These are phyloP conservation scores for Candida verbasci DNA, from an alignment of 805 yeast species.

Conservation along the genomic window DNA sequence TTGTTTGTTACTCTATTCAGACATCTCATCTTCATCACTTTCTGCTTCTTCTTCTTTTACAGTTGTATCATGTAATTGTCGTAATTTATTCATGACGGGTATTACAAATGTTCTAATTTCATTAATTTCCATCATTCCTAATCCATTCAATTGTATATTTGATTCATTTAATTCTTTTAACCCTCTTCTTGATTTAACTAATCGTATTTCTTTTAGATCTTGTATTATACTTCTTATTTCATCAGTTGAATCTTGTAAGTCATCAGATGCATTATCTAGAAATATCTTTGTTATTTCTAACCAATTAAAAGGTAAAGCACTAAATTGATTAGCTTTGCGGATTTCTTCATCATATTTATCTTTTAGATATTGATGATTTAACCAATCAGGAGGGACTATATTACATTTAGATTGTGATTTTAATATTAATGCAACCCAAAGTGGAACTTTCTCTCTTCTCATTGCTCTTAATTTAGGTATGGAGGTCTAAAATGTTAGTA, in stretches of 20 bases:
- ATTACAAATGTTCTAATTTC: slow-evolving; percentile 80
- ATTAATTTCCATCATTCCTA: slow-evolving; percentile 81
- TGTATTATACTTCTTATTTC: slow-evolving; percentile 67
- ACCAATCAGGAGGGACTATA: slow-evolving; percentile 84
- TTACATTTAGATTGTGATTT: slow-evolving; percentile 84
- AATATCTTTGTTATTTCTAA: slow-evolving; percentile 71
- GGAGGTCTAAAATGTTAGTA: slow-evolving; percentile 31
- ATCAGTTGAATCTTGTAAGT: slow-evolving; percentile 68
- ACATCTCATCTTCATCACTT: slow-evolving; percentile 3
- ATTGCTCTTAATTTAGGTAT: slow-evolving; percentile 62
- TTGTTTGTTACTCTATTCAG: slow-evolving; percentile 1
- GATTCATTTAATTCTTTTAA: slow-evolving; percentile 72
- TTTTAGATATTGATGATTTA: slow-evolving; percentile 50
- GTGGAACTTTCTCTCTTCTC: slow-evolving; percentile 65
- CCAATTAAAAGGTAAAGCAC: slow-evolving; percentile 85
- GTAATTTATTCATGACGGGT: slow-evolving; percentile 74
- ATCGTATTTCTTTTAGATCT: slow-evolving; percentile 79
- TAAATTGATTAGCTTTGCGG: slow-evolving; percentile 52
- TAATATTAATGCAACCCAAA: slow-evolving; percentile 84
- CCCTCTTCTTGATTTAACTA: slow-evolving; percentile 78
- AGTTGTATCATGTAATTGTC: slow-evolving; percentile 46
- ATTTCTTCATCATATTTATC: slow-evolving; percentile 65
- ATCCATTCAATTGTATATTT: slow-evolving; percentile 76
- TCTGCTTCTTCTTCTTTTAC: background rate
- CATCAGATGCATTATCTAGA: slow-evolving; percentile 70